Conservation (phyloP, 352 stramenopile genomes). For the Blastocystis sp. region DNA sequence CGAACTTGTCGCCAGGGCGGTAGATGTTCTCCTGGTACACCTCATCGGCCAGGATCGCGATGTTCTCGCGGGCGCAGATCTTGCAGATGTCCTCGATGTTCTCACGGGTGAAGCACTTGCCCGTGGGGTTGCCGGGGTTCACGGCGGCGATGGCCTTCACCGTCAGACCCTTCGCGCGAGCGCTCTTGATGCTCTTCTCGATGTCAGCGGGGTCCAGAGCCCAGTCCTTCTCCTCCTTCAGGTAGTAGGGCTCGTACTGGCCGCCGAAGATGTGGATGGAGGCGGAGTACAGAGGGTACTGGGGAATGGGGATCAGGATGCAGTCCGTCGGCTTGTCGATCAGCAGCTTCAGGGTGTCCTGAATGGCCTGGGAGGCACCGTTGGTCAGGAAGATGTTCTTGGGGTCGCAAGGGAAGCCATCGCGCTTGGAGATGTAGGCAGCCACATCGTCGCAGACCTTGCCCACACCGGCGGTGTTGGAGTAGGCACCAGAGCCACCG, state of each 20-base stretch:
- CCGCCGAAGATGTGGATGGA: constrained; percentile 88
- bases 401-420: constrained; percentile 83
- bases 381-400: constrained; percentile 95
- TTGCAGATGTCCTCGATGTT: constrained; percentile 89
- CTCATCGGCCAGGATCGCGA: constrained; percentile 94
- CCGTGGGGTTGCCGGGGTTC: constrained; percentile 96
- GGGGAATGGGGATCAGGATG: constrained; percentile 91
- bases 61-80: constrained; percentile 87
- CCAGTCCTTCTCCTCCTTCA: constrained; percentile 89
- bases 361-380: constrained; percentile 88
- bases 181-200: constrained; percentile 81
- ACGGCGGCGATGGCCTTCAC: constrained; percentile 90
- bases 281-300: constrained; percentile 96
- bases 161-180: constrained; percentile 83
- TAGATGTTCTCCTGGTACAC: constrained; percentile 99
- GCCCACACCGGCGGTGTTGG: constrained; percentile 83
- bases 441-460: constrained; percentile 85
- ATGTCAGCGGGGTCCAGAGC: constrained; percentile 82
- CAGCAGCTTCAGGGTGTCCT: constrained; percentile 88
- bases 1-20: constrained; percentile 78
- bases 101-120: constrained; percentile 80
- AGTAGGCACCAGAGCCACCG: constrained; percentile 85
- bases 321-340: constrained; percentile 94
- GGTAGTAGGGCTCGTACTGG: constrained; percentile 88
- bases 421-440: constrained; percentile 81